Conservation (phyloP, 2,329 filamentous ascomycete species). For the Davidsoniella australis region DNA sequence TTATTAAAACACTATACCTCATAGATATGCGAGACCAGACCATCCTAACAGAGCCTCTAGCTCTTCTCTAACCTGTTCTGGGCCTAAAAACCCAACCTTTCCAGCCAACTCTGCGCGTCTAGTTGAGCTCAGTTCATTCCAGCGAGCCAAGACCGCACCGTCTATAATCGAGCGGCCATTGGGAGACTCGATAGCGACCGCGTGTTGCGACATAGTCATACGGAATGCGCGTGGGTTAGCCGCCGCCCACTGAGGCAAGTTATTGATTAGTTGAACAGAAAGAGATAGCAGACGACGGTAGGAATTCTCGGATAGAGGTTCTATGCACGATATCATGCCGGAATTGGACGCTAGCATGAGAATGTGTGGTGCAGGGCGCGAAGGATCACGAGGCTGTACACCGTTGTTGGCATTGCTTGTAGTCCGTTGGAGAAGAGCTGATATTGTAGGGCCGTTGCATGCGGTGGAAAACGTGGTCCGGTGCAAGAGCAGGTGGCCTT, state of each 20-base stretch:
- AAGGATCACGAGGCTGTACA: slow-evolving; percentile 11
- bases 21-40: slow-evolving; percentile 38
- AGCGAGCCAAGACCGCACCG: slow-evolving; percentile 55
- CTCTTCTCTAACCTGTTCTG: slow-evolving; percentile 53
- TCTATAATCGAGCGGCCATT: slow-evolving; percentile 57
- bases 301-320: slow-evolving; percentile 57
- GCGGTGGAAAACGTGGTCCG: slow-evolving; percentile 77
- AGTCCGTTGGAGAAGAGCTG: slow-evolving; percentile 56
- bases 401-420: slow-evolving; percentile 15
- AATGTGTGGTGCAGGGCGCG: slow-evolving; percentile 23
- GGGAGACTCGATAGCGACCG: slow-evolving; percentile 37
- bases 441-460: slow-evolving; percentile 55
- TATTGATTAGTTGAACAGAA: slow-evolving; percentile 60
- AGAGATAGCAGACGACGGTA: slow-evolving; percentile 76
- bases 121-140: slow-evolving; percentile 58
- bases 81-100: slow-evolving; percentile 49
- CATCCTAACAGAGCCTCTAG: slow-evolving; percentile 46
- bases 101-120: slow-evolving; percentile 56
- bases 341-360: slow-evolving; percentile 59
- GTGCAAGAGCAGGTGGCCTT: slow-evolving; percentile 73
- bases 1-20: neutral
- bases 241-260: slow-evolving; percentile 59
- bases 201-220: slow-evolving; percentile 30
- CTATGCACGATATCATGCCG: slow-evolving; percentile 60
- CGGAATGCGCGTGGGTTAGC: slow-evolving; percentile 74